Base-by-base conservation (phyloP, 2,329 filamentous ascomycete genomes). In the Botrytis cinerea region DNA sequence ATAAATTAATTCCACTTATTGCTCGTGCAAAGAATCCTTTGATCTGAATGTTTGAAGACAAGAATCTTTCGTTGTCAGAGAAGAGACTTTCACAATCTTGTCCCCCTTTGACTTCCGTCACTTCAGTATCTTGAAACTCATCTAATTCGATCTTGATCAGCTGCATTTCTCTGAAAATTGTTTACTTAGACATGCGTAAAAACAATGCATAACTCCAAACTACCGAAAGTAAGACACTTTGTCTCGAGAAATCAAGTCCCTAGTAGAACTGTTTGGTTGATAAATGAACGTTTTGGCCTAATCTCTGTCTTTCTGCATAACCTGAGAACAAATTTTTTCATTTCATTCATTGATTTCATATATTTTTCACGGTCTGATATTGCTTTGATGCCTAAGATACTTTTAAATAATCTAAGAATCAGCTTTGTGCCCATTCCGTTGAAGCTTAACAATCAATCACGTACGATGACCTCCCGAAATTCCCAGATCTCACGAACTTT, bases 401-500 rank as follows among this genome's bases (percentile, higher is more conserved):
- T 0, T 32, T 46, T 46, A n/a, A n/a, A 14, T 66, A 0, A 16
- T 14, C 20, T 32, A 66, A 46, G 10, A 28, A 28, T 4, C 10
- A 46, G n/a, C n/a, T 66, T 16, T 8, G 5, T 46, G 14, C 62
- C 5, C 3, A 66, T 66, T 46, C 0, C 62, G n/a, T 28, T 14
- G 12, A 66, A 66, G n/a, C 18, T 0, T 18, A 54, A 25, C 51
- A 14, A 51, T 6, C 51, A 14, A 51, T 6, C 35, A 45, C 43
- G 2, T 2, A 54, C n/a, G 0, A 54, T n/a, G n/a, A 8, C 5
- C 5, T 28, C 12, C n/a, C 25, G 2, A 54, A 2, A 1, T 28
- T 16, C 51, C 43, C n/a, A 66, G 12, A 66, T 22, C 2, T n/a
- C n/a, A 43, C 25, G 4, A 16, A 7, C 0, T 0, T 63, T 3